These are phyloP conservation scores for Ceratocystis diversiconidia DNA, from an alignment of 2,329 filamentous ascomycete genomes.

Conservation along the genomic window DNA sequence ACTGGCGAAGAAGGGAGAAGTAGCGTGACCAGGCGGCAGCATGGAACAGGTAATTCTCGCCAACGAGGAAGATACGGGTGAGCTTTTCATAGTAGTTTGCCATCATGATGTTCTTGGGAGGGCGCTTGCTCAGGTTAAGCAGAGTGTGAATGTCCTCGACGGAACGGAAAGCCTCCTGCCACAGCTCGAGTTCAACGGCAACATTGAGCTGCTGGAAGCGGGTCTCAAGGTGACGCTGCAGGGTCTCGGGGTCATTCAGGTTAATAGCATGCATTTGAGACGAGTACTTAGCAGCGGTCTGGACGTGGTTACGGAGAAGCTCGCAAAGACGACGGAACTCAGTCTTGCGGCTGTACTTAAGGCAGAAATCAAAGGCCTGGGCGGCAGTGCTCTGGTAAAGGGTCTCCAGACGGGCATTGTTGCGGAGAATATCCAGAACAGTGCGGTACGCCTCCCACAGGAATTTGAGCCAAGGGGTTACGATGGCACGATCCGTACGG, in stretches of 20 bases:
- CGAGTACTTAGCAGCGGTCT: constrained; percentile 98
- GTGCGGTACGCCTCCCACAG: constrained; percentile 99
- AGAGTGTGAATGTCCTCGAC: constrained; percentile 98
- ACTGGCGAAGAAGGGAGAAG: constrained; percentile 90
- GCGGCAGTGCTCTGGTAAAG: constrained; percentile 98
- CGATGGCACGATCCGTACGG: constrained; percentile 92
- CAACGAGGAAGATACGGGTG: constrained; percentile 94
- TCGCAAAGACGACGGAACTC: constrained; percentile 98
- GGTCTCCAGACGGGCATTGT: constrained; percentile 92
- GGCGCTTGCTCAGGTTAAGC: constrained; percentile 92
- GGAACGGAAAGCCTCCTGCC: constrained; percentile 98
- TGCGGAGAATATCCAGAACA: constrained; percentile 94
- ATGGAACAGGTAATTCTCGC: constrained; percentile 99
- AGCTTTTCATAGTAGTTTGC: constrained; percentile 99
- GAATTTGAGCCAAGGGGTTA: constrained; percentile 98
- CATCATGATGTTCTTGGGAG: constrained; percentile 99
- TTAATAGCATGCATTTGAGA: constrained; percentile 99
- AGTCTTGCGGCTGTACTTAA: constrained; percentile 96
- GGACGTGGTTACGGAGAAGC: constrained; percentile 93
- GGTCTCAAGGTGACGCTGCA: constrained; percentile 93
- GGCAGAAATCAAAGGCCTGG: constrained; percentile 97
- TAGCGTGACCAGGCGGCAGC: constrained; percentile 95
- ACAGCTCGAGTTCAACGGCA: constrained; percentile 90
- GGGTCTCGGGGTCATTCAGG: constrained; percentile 88
- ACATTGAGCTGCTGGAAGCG: constrained; percentile 98